Conservation (phyloP, 495 filamentous ascomycete species). For the Thermothielavioides terrestris region DNA sequence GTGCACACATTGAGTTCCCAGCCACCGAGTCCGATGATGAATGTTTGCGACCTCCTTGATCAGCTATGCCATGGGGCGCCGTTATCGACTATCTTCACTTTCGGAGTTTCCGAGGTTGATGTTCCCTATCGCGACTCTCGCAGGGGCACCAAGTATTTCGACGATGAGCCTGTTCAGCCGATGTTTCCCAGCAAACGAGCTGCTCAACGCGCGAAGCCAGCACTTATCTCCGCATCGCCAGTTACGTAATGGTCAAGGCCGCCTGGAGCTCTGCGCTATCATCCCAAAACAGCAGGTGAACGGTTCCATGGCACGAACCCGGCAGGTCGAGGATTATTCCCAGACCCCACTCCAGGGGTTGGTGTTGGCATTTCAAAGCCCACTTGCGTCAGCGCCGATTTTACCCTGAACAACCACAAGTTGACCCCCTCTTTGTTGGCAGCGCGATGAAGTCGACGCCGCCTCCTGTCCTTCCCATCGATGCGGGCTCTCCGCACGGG, state of each 20-base stretch:
- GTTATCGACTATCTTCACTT: no score
- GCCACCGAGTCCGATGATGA: no score
- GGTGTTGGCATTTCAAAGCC: not conserved
- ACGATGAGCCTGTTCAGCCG: no score
- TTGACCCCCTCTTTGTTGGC: not conserved
- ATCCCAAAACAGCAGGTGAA: conserved; percentile 1
- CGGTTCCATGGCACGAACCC: not conserved
- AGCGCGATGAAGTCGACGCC: conserved; percentile 3
- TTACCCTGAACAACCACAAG: not conserved
- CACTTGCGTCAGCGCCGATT: not conserved
- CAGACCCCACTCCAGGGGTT: not conserved
- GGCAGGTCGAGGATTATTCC: not conserved
- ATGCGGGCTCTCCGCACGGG: not conserved
- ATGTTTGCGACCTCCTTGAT: no score
- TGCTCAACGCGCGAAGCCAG: no score
- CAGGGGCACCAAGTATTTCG: no score
- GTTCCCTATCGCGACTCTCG: no score
- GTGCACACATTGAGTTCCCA: no score
- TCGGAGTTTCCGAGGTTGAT: no score
- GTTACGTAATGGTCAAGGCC: not conserved
- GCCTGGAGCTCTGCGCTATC: not conserved
- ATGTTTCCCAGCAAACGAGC: no score
- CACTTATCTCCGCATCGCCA: not conserved
- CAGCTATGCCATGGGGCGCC: no score
- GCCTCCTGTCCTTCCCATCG: not conserved